A percentile compares a stretch with the other conserved stretches of the same genome.
These are phyloP conservation scores for Xylaria cubensis DNA, from an alignment of 495 filamentous ascomycete genomes.

Conservation along the genomic window DNA sequence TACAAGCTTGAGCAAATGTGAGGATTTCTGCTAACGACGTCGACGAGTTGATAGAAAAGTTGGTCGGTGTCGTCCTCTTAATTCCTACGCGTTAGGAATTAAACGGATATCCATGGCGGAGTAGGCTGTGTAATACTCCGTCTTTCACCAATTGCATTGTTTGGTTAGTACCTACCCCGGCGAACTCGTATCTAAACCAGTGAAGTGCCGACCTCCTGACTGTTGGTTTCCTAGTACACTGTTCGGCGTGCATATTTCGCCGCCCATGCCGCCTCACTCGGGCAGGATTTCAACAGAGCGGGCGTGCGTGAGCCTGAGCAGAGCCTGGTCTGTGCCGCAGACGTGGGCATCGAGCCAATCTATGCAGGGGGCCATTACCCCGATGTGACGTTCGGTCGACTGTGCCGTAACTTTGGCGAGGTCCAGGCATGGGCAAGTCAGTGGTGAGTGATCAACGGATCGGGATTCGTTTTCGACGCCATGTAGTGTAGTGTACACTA, in stretches of 20 bases:
- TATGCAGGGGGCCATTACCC: conserved; percentile 4
- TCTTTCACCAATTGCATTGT: conserved; percentile 16
- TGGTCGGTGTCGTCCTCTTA: too few species aligned
- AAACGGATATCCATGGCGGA: too few species aligned
- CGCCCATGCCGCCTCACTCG: conserved; percentile 6
- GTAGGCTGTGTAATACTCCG: background rate
- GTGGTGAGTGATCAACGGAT: background rate
- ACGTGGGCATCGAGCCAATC: conserved; percentile 10
- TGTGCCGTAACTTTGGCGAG: conserved; percentile 8
- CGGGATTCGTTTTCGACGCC: background rate
- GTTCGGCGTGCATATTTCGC: conserved; percentile 20
- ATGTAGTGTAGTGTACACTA: background rate
- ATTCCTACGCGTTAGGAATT: too few species aligned
- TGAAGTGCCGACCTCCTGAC: background rate
- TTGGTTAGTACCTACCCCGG: background rate
- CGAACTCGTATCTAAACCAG: background rate
- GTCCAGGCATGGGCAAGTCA: conserved; percentile 9
- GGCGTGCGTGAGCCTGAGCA: conserved; percentile 15
- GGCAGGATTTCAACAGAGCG: conserved; percentile 9
- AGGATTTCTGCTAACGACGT: too few species aligned
- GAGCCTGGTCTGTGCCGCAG: conserved; percentile 7
- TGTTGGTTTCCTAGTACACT: conserved; percentile 5
- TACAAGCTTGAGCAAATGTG: too few species aligned
- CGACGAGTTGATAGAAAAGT: too few species aligned
- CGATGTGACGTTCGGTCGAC: conserved; percentile 10